These are phyloP conservation scores for Rutstroemia sydowiana DNA, from an alignment of 2,329 filamentous ascomycete species.

Conservation along the genomic window DNA sequence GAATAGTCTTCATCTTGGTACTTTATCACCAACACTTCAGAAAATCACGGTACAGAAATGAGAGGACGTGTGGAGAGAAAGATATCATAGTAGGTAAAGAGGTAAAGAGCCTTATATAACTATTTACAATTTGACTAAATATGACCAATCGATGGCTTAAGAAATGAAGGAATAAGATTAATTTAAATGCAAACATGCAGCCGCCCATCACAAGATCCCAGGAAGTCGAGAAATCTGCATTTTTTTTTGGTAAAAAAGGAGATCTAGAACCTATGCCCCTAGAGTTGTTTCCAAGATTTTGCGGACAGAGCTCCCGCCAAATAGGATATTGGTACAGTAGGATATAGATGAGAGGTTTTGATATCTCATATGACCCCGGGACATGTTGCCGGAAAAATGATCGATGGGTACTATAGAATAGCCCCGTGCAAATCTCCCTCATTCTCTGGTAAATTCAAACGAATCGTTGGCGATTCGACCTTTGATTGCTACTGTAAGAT, in stretches of 20 bases:
- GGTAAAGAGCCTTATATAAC: not conserved
- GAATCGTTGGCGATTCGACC: not conserved
- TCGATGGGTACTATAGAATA: not conserved
- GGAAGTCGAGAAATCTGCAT: not conserved
- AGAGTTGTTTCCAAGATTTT: not conserved
- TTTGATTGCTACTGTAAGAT: not conserved
- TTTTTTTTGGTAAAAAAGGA: constrained; percentile 3
- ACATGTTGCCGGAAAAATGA: not conserved
- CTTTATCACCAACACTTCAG: constrained; percentile 7
- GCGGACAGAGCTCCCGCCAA: constrained; percentile 14
- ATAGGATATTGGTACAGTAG: constrained; percentile 10
- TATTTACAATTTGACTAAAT: too few species aligned
- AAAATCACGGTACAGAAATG: not conserved
- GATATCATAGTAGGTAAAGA: not conserved
- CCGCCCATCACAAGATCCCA: not conserved
- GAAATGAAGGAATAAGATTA: not conserved
- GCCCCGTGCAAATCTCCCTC: too few species aligned
- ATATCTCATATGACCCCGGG: constrained; percentile 14
- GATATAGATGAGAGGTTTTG: constrained; percentile 3
- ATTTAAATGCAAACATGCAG: not conserved
- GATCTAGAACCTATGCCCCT: not conserved
- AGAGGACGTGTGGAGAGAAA: not conserved
- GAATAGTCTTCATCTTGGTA: constrained; percentile 23
- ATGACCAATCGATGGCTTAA: not conserved
- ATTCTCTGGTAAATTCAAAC: too few species aligned